Conservation (phyloP, 305 asterid genomes). For the Fraxinus floribunda region DNA sequence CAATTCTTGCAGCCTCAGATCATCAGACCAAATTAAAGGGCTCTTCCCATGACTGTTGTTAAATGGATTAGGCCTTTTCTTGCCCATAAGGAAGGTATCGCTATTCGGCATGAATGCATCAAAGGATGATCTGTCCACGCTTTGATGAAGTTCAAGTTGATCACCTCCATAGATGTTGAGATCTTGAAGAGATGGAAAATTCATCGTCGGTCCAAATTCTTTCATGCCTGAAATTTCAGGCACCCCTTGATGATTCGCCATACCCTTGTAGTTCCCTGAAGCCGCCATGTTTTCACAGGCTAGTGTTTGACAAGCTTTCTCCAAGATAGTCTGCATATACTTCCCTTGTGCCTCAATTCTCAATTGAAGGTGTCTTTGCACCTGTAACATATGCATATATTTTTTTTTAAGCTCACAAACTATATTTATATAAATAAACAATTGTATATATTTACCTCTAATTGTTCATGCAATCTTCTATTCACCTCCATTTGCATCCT, state of each 20-base stretch:
- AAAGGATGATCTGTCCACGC: slow-evolving; percentile 41
- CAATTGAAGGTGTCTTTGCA: slow-evolving; percentile 90
- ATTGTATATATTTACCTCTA: slow-evolving; percentile 39
- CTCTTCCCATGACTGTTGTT: slow-evolving; percentile 45
- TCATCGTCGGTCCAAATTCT: slow-evolving; percentile 49
- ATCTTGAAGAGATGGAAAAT: slow-evolving; percentile 77
- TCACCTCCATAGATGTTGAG: slow-evolving; percentile 76
- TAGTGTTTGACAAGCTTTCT: slow-evolving; percentile 76
- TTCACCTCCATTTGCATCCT: slow-evolving; percentile 99
- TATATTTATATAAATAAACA: neutral
- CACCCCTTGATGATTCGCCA: slow-evolving; percentile 34
- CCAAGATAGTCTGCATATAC: slow-evolving; percentile 92
- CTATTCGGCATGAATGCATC: slow-evolving; percentile 37
- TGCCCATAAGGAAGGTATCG: slow-evolving; percentile 41
- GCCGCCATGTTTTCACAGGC: slow-evolving; percentile 43
- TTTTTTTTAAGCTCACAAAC: neutral
- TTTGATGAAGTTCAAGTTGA: slow-evolving; percentile 54
- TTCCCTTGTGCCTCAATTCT: slow-evolving; percentile 97
- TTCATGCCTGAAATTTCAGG: slow-evolving; percentile 44
- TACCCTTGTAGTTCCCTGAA: neutral
- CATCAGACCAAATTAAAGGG: slow-evolving; percentile 79
- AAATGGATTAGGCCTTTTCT: slow-evolving; percentile 62
- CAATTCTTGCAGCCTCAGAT: slow-evolving; percentile 63
- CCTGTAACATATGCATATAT: slow-evolving; percentile 38
- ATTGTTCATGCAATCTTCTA: slow-evolving; percentile 86